Conservation (phyloP, 768 basidiomycete genomes). For the Auricularia cornea region DNA sequence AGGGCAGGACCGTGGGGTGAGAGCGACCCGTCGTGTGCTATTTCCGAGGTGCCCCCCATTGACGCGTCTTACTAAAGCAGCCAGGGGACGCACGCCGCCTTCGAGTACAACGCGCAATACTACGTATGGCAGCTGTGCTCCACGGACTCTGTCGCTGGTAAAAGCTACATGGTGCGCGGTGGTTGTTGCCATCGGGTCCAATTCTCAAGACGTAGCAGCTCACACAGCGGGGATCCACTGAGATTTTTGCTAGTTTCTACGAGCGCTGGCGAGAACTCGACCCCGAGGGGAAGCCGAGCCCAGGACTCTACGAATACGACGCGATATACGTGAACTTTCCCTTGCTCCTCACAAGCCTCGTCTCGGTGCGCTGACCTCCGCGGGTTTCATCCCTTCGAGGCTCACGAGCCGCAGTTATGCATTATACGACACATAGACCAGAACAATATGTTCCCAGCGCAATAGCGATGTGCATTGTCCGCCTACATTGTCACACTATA, state of each 20-base stretch:
- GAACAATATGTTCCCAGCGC: no score
- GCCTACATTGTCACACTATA: not conserved
- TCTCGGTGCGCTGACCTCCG: not conserved
- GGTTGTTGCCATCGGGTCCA: not conserved
- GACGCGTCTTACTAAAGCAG: not conserved
- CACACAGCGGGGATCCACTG: not conserved
- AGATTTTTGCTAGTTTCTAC: not conserved
- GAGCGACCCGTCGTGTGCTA: constrained; percentile 1
- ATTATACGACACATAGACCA: no score
- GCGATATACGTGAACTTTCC: not conserved
- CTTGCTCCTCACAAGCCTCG: not conserved
- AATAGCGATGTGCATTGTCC: not conserved
- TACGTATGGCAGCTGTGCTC: not conserved
- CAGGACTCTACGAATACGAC: not conserved
- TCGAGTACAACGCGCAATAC: not conserved
- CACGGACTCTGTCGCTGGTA: not conserved
- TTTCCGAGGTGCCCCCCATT: not conserved
- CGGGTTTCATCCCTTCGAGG: not conserved
- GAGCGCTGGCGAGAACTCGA: not conserved
- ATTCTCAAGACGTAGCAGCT: not conserved
- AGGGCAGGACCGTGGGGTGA: not conserved
- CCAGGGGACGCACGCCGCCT: not conserved
- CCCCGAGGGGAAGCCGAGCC: not conserved
- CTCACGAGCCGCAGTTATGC: not conserved
- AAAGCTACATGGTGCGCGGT: not conserved